Evolutionary conservation across 352 stramenopile genomes (phyloP), one percentile per base, ranked within the genome.

Genomic region (Phytophthora hibernalis): DNA sequence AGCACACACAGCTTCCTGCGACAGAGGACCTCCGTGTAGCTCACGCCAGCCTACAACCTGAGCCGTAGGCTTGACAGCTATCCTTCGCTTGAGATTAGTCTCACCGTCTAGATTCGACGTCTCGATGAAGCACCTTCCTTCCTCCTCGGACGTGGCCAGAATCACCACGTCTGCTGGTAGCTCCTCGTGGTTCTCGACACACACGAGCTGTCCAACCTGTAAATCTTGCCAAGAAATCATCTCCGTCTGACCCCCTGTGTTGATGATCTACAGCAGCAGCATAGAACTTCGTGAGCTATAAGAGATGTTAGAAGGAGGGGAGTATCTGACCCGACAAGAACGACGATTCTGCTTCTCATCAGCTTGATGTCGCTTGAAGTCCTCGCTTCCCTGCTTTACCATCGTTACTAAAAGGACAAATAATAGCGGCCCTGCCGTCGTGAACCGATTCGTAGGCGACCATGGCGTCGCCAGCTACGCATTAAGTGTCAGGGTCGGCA

Each of bases 141-240:
- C 74, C 61, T 80, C 74, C 72, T 89, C 76, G 0, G 77, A 93
- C 1, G 81, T 89, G 3, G 85, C 75, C 0, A 98, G 65, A 26
- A 98, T 83, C 0, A 98, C 63, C 8, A 98, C 66, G 56, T 98
- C 95, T 0, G 93, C 93, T 1, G 95, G 93, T 8, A 98, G 63
- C 24, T 92, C 83, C 35, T 97, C 87, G 30, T 89, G 65, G 62
- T 97, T 94, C 26, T 80, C 68, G 11, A 98, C 53, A 26, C 86
- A 75, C 38, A 97, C 63, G 26, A 96, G 59, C 56, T 96, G 80
- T 3, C 89, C 89, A 5, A 97, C 88, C 33, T 80, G 74, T n/a
- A 96, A 60, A 48, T 91, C 74, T 47, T 84, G 77, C 89, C 89
- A 96, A 13, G 80, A 42, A 26, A 87, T 74, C 22, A 73, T 65